phyloP scores from a whole-genome alignment of 495 filamentous ascomycete species.

The Pyrenula aspistea region DNA sequence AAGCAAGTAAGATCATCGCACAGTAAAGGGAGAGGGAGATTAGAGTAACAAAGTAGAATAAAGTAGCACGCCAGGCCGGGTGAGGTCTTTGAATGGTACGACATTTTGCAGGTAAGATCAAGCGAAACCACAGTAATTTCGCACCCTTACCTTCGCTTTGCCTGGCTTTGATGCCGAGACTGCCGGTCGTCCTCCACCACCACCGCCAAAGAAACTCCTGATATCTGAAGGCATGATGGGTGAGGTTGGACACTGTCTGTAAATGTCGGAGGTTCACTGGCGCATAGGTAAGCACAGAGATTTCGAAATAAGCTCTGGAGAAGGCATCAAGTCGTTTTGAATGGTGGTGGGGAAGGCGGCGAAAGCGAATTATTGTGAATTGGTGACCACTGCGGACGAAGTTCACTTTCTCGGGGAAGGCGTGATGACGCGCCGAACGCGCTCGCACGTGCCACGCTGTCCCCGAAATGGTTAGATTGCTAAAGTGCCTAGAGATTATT shows the following conservation, averaged over 20 bases:
- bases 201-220: conserved; percentile 61
- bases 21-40: no score
- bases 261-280: no score
- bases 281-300: no score
- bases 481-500: no score
- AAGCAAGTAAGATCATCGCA: no score
- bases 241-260: no score
- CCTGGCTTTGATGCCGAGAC: conserved; percentile 34
- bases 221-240: conserved; percentile 63
- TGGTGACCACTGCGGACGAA: neutral
- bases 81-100: no score
- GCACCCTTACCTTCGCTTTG: conserved; percentile 24
- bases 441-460: neutral
- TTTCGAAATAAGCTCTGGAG: no score
- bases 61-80: no score
- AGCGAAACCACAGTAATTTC: no score
- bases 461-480: neutral
- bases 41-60: no score
- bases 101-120: no score
- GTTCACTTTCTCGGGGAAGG: neutral
- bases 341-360: neutral
- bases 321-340: conserved; percentile 1
- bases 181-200: conserved; percentile 6
- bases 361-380: neutral
- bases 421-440: neutral